Evolutionary conservation across 2,329 filamentous ascomycete species (phyloP), one percentile per base, ranked within the genome.

Genomic region (Rugonectria rugulosa): DNA sequence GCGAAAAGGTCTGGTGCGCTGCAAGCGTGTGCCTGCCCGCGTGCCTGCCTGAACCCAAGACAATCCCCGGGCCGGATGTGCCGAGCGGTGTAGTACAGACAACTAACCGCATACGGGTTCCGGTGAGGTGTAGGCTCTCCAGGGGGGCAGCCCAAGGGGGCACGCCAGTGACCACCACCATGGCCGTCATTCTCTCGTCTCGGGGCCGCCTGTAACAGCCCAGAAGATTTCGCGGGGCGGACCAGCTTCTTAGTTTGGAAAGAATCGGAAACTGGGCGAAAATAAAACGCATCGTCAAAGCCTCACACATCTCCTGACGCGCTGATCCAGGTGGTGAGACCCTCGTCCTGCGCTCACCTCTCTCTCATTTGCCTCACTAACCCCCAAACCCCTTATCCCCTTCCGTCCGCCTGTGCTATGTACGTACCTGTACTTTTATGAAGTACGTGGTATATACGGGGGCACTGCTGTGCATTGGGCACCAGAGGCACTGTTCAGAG

Each of bases 401-500:
- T 61, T 60, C 41, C 48, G 59, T 60, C 51, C 54, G 60, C 63
- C 53, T 61, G 54, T 14, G 15, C 32, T 27, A 6, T 14, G 12
- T 17, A n/a, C n/a, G n/a, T n/a, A n/a, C n/a, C n/a, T n/a, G n/a
- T n/a, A n/a, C n/a, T n/a, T n/a, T n/a, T n/a, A n/a, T n/a, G n/a
- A n/a, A n/a, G 32, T 56, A 46, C 45, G 23, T 26, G 34, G 48
- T 54, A 56, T 60, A 64, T 52, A 60, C 59, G 57, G 53, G 52
- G 53, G 45, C 43, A 44, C 50, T 31, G 64, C 47, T 31, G 64
- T 48, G 65, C 65, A 67, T 68, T 68, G 65, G 65, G 65, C 65
- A 68, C 56, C 65, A 65, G 64, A 67, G 56, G 62, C 64, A 61
- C 65, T 51, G 64, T 58, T 53, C 56, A 54, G 57, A 59, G 59